Base-by-base conservation (phyloP, 768 basidiomycete genomes). In the Tephrocybe sp. region DNA sequence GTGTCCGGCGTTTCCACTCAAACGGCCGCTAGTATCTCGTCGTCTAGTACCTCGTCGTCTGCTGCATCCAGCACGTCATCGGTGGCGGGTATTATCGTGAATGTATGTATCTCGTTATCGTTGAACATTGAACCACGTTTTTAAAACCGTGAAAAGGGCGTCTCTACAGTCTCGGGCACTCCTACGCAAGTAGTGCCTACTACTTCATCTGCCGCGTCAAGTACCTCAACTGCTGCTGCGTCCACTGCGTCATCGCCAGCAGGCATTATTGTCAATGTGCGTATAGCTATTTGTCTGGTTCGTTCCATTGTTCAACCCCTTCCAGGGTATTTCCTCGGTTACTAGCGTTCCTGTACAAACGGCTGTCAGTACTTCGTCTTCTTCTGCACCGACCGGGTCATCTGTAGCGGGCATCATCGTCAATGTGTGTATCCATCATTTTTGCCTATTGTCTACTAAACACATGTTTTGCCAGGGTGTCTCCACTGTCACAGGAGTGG, bases 401-500 rank as follows among this genome's bases (percentile, higher is more conserved):
- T 42, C 56, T 46, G 51, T 13, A 48, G 43, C 58, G 9, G 58
- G 49, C 19, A 40, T 56, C 19, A 38, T 16, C 11, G 56, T 46
- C 23, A 56, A 55, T 51, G 60, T 61, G 35, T 31, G 60, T 59
- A 33, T 19, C 16, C 3, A 13, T 23, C 20, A n/a, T 13, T 12
- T 1, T 42, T 19, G 8, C 23, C 19, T 9, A 23, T 33, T 9
- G 2, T 23, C 31, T 13, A n/a, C 4, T n/a, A 16, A 32, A 52
- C 17, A 34, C n/a, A n/a, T n/a, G n/a, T 20, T 17, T 26, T 20
- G 17, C 20, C 35, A 62, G 61, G 57, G 55, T 45, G 4, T 60
- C 36, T 58, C 61, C 30, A 58, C 61, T n/a, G 32, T 63, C 23
- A 54, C 53, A 34, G 43, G 17, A 33, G 33, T 58, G 10, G 23